Evolutionary conservation across 257 asterid species (phyloP), one percentile per base, ranked within the genome.

Genomic region (Solanum medicagineum): DNA sequence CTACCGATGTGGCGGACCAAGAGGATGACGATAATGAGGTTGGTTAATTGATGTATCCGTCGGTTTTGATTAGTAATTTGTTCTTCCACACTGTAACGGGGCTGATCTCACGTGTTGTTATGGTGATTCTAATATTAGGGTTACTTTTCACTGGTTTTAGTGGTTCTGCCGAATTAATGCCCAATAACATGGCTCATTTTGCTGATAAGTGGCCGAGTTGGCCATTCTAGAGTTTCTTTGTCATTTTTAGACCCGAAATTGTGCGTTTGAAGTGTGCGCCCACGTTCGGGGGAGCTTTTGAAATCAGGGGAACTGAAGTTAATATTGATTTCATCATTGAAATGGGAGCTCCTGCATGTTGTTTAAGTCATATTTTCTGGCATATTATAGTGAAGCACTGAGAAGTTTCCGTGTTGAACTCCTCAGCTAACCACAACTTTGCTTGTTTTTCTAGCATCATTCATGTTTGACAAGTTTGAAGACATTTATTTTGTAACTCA

Each of bases 11-110:
- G 2, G 93, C 82, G 19, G 89, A 77, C 47, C 93, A 89, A 42
- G 93, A 88, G 9, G 95, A 94, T 6, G 83, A 93, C 2, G 98
- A 93, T 54, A 88, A 90, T 77, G 98, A 93, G 95, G 98, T 95
- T 65, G n/a, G 40, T n/a, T 77, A 51, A 51, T 26, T 49, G 53
- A 26, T 70, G 4, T 16, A 40, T 70, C 29, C 24, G 5, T 70
- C 79, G 4, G 54, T 73, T 73, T 73, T 73, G 19, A 44, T 73
- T 10, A n/a, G 55, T 73, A 73, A 73, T 73, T 73, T 24, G 55
- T 73, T 42, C 11, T 71, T 42, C 17, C 29, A 12, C 8, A 70
- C 54, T 40, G 54, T 44, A 71, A 71, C 6, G 56, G 40, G 36
- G 57, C 40, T n/a, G 12, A 45, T 73, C 57, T 45, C 57, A 73